Conservation (phyloP, 169 alveolate genomes). For the Plasmodium reichenowi region DNA sequence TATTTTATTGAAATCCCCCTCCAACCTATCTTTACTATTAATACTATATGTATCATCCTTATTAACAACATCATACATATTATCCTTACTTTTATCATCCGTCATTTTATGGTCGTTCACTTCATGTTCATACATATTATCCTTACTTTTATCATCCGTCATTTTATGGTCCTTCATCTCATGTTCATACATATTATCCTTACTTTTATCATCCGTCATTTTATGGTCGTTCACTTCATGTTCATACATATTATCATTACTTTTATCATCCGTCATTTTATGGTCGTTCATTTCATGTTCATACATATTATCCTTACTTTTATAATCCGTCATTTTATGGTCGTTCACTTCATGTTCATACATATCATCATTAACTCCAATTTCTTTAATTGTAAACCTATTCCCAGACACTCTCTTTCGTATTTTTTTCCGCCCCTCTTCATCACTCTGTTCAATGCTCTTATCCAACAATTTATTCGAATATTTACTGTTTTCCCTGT, state of each 20-base stretch:
- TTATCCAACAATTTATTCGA: background rate
- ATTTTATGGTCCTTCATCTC: no score
- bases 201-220: no score
- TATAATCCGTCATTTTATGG: no score
- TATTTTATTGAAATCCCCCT: no score
- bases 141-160: background rate
- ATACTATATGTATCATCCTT: no score
- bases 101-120: background rate
- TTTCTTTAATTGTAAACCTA: background rate
- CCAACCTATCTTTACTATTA: no score
- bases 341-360: background rate
- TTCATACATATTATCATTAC: background rate
- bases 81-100: background rate
- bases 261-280: no score
- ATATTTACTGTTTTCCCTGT: background rate
- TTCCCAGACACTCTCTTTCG: background rate
- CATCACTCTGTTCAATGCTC: background rate
- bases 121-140: background rate
- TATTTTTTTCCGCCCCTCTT: background rate
- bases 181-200: no score
- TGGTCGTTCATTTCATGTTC: background rate
- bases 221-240: no score
- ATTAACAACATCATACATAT: no score
- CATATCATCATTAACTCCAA: background rate
- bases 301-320: background rate